Percentiles rank a stretch among this genome's conserved stretches.
Conservation (phyloP, 2,329 filamentous ascomycete species). For the Hypoxylon sp. region DNA sequence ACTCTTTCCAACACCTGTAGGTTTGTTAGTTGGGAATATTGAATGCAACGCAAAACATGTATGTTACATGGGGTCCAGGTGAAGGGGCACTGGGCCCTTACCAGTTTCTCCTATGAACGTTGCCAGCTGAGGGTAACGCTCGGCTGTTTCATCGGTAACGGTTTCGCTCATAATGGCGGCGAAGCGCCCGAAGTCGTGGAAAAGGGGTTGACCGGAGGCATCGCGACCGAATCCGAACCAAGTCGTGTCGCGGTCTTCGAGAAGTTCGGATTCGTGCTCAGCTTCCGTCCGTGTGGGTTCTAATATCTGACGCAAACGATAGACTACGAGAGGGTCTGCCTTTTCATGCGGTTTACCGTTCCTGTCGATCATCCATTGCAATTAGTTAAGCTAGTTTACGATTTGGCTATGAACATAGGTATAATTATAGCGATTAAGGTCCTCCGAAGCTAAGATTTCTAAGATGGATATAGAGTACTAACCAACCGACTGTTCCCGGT, state of each 20-base stretch:
- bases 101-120: constrained; percentile 56
- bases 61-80: neutral
- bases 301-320: constrained; percentile 45
- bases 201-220: constrained; percentile 41
- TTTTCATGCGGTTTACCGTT: constrained; percentile 48
- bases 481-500: constrained; percentile 45
- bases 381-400: constrained; percentile 23
- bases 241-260: constrained; percentile 46
- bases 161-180: constrained; percentile 52
- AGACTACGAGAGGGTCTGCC: constrained; percentile 44
- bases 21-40: neutral
- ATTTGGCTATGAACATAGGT: neutral
- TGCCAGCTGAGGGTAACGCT: constrained; percentile 50
- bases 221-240: constrained; percentile 48
- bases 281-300: constrained; percentile 45
- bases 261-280: constrained; percentile 45
- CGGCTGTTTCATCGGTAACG: constrained; percentile 38
- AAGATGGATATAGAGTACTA: constrained; percentile 35
- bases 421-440: neutral
- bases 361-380: constrained; percentile 35
- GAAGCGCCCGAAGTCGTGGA: constrained; percentile 52
- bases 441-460: constrained; percentile 23
- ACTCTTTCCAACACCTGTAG: constrained; percentile 56
- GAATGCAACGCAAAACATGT: no score
- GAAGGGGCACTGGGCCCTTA: constrained; percentile 27